Percentiles rank a stretch among this genome's conserved stretches.
phyloP scores from a whole-genome alignment of 1,139 yeast genomes.

The Yarrowia galli region DNA sequence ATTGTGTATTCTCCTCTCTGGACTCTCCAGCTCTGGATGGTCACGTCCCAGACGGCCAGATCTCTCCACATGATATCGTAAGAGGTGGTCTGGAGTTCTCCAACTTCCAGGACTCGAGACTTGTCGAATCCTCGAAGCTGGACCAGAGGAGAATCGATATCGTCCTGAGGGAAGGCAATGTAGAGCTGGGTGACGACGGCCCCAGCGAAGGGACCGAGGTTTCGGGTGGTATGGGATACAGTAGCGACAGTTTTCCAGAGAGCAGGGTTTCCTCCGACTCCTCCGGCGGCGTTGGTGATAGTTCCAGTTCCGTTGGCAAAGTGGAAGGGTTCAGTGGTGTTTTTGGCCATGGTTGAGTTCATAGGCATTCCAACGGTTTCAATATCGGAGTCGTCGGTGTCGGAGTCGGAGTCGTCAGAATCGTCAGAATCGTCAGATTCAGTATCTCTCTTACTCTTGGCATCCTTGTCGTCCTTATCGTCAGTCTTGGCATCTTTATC shows the following conservation, averaged over 20 bases:
- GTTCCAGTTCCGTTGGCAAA: constrained; percentile 10
- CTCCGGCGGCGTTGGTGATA: constrained; percentile 4
- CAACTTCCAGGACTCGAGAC: constrained; percentile 56
- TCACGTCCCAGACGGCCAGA: constrained; percentile 65
- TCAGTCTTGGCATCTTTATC: not conserved
- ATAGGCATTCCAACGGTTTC: not conserved
- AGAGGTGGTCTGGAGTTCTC: constrained; percentile 52
- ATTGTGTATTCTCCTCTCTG: constrained; percentile 61
- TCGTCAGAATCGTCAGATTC: not conserved
- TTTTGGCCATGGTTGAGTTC: not conserved
- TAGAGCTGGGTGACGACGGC: constrained; percentile 50
- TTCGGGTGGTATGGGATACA: not conserved
- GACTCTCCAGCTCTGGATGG: constrained; percentile 65
- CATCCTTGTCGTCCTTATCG: not conserved
- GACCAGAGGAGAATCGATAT: constrained; percentile 61
- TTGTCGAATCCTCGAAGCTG: constrained; percentile 68
- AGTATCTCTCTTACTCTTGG: not conserved
- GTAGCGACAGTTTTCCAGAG: constrained; percentile 2
- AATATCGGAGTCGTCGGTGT: not conserved
- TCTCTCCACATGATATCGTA: constrained; percentile 64
- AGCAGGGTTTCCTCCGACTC: constrained; percentile 49
- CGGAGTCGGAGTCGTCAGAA: not conserved
- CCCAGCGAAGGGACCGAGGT: constrained; percentile 1
- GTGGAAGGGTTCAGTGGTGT: constrained; percentile 51
- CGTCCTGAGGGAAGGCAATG: constrained; percentile 51